These are phyloP conservation scores for Trichophyton benhamiae DNA, from an alignment of 2,329 filamentous ascomycete genomes.

Conservation along the genomic window DNA sequence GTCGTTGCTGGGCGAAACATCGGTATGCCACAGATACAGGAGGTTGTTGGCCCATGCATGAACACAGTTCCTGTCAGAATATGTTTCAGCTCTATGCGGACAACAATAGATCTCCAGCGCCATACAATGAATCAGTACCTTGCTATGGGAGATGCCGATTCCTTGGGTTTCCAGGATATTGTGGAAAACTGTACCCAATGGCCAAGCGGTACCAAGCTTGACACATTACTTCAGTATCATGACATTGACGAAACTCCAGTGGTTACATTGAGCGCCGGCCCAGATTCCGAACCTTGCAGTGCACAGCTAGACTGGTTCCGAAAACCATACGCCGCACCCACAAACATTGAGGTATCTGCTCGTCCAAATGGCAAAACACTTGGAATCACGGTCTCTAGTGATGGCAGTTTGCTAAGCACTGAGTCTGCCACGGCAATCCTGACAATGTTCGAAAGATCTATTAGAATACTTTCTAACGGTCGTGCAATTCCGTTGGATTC, in stretches of 20 bases:
- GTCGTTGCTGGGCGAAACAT: constrained; percentile 48
- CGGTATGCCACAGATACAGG: constrained; percentile 37
- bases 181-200: constrained; percentile 4
- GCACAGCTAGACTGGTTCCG: constrained; percentile 9
- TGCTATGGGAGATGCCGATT: constrained; percentile 1
- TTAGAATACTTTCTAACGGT: constrained; percentile 1
- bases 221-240: constrained; percentile 9
- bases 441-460: constrained; percentile 2
- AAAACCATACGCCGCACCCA: constrained; percentile 8
- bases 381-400: constrained; percentile 5
- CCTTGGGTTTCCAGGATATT: constrained; percentile 5
- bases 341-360: constrained; percentile 9
- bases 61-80: constrained; percentile 50
- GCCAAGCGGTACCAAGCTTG: not conserved
- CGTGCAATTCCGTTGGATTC: not conserved
- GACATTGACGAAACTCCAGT: constrained; percentile 10
- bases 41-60: constrained; percentile 48
- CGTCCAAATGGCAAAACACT: constrained; percentile 5
- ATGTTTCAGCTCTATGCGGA: constrained; percentile 35
- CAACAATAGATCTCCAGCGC: constrained; percentile 34
- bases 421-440: constrained; percentile 1
- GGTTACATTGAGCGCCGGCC: not conserved
- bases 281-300: not conserved
- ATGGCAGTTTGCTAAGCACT: not conserved
- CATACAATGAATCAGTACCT: constrained; percentile 39